A percentile compares a stretch with the other conserved stretches of the same genome.
Conservation (phyloP, 2,329 filamentous ascomycete species). For the Diaporthe sp. region DNA sequence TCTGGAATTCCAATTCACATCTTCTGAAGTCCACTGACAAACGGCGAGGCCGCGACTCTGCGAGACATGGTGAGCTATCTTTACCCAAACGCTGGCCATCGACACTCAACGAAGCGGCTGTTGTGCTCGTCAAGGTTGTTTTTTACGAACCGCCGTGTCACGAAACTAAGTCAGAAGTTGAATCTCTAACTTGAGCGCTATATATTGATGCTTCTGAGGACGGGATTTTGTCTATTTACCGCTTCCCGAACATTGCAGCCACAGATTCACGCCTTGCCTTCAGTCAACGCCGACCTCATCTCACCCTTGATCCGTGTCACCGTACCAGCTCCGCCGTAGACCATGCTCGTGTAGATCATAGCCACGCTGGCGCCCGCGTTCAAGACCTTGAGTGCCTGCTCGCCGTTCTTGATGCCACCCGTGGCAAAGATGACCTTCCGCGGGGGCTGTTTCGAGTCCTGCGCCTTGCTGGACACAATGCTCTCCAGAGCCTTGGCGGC, state of each 20-base stretch:
- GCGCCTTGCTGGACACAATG: slow-evolving; percentile 43
- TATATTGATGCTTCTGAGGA: background rate
- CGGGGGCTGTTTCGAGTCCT: slow-evolving; percentile 42
- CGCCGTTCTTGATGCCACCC: slow-evolving; percentile 89
- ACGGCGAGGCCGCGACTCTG: background rate
- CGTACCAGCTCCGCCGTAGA: slow-evolving; percentile 73
- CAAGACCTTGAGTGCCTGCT: slow-evolving; percentile 83
- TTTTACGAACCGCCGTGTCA: too few relatives aligned
- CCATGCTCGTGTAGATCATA: slow-evolving; percentile 86
- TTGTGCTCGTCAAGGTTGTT: too few relatives aligned
- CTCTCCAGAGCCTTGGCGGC: slow-evolving; percentile 48
- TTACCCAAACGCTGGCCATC: background rate
- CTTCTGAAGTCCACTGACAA: too few relatives aligned
- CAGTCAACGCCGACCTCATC: slow-evolving; percentile 58
- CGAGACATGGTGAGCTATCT: background rate
- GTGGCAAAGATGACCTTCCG: slow-evolving; percentile 92
- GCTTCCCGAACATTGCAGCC: background rate
- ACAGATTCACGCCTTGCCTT: slow-evolving; percentile 22
- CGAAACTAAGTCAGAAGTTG: background rate
- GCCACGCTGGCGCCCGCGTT: slow-evolving; percentile 91
- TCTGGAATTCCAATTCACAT: background rate
- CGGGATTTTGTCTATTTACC: slow-evolving; percentile 25
- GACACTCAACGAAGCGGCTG: background rate
- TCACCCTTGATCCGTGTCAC: slow-evolving; percentile 73
- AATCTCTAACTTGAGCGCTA: background rate